Base-by-base conservation (phyloP, 2,329 filamentous ascomycete genomes). In the Aspergillus caelatus region DNA sequence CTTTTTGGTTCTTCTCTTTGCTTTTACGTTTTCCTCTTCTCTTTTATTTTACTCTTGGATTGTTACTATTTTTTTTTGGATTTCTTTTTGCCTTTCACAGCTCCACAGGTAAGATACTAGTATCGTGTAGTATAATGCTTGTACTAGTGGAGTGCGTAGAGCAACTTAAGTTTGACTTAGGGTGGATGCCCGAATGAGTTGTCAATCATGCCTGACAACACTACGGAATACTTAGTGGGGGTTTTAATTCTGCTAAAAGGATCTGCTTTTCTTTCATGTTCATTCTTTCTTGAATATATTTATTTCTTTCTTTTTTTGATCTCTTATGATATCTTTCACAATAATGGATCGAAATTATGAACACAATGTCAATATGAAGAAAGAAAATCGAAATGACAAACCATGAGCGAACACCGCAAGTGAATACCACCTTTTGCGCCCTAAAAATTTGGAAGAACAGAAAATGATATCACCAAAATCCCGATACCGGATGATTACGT, bases 381-480 rank as follows among this genome's bases (percentile, higher is more conserved):
- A 59, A 48, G 30, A 21, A 60, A 52, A 60, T 48, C 41, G 34
- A 57, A 39, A 36, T 30, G 23, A 45, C 36, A 57, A 59, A 43
- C 53, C 53, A 55, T 30, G 28, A 60, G 34, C 55, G 23, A 56
- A 54, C 39, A 57, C 21, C 52, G 39, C 57, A 50, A 60, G 52
- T 36, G 11, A 55, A 55, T 39, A 36, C 32, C 34, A 36, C 34
- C 34, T 55, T 55, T 39, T 55, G 52, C 52, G 52, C 52, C 52
- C 52, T 21, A 23, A 36, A 57, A 43, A 56, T 21, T n/a, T 56
- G 21, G 10, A 39, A 46, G 53, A 53, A 64, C 34, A 23, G 54
- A 50, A 52, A 55, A 55, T 55, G 52, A 39, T 55, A 39, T 39
- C 67, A 69, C 63, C 67, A 68, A 68, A 65, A 64, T 65, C 54